These are phyloP conservation scores for Pythium dissimile DNA, from an alignment of 352 stramenopile genomes.

Conservation along the genomic window DNA sequence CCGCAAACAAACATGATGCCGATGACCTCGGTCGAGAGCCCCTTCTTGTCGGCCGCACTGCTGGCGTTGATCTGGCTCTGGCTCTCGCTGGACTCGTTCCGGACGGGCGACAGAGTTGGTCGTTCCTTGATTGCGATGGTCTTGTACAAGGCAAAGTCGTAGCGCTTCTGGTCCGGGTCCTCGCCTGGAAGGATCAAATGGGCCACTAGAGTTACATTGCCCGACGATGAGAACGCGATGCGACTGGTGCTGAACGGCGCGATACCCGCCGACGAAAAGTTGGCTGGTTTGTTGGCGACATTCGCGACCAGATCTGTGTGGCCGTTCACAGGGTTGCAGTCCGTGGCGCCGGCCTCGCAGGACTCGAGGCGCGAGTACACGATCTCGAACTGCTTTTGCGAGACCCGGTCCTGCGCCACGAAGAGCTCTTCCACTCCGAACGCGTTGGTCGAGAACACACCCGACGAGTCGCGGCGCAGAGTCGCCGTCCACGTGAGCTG, in stretches of 20 bases:
- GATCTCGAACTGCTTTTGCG: slow-evolving; percentile 49
- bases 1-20: slow-evolving; percentile 67
- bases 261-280: slow-evolving; percentile 30
- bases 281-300: slow-evolving; percentile 45
- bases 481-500: slow-evolving; percentile 66
- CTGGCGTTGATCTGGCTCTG: slow-evolving; percentile 27
- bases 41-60: slow-evolving; percentile 14
- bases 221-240: slow-evolving; percentile 38
- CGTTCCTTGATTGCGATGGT: slow-evolving; percentile 44
- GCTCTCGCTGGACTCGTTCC: slow-evolving; percentile 19
- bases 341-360: slow-evolving; percentile 27
- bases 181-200: slow-evolving; percentile 53
- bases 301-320: slow-evolving; percentile 38
- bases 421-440: slow-evolving; percentile 46
- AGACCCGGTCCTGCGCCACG: slow-evolving; percentile 44
- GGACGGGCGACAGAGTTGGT: slow-evolving; percentile 15
- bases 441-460: slow-evolving; percentile 34
- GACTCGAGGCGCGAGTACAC: slow-evolving; percentile 52
- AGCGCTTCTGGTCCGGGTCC: slow-evolving; percentile 36
- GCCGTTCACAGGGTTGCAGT: slow-evolving; percentile 57
- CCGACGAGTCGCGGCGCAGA: slow-evolving; percentile 32
- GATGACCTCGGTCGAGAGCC: slow-evolving; percentile 59
- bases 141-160: slow-evolving; percentile 56
- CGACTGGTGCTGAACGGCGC: slow-evolving; percentile 22
- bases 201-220: slow-evolving; percentile 51